Percentiles rank a stretch among this genome's conserved stretches.
Evolutionary conservation across 176 grass and related monocot species (phyloP).

Genomic region (Phoenix dactylifera): DNA sequence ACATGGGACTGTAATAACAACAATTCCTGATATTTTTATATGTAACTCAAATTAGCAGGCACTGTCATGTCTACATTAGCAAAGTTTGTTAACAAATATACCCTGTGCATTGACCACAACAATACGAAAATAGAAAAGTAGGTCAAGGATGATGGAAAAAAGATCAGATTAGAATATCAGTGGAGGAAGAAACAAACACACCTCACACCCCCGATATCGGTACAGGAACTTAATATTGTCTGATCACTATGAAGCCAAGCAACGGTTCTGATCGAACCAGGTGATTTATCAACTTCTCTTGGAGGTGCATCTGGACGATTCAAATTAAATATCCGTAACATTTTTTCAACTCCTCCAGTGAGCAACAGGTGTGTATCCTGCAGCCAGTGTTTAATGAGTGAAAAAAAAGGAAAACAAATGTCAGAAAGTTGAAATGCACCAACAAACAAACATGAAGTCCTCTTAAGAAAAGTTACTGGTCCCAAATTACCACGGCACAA

Average conservation of each 20-base stretch:
- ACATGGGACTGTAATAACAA: no score
- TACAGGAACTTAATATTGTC: conserved; percentile 88
- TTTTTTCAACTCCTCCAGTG: conserved; percentile 92
- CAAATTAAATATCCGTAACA: conserved; percentile 81
- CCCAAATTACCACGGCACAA: no score
- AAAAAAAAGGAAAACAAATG: neutral
- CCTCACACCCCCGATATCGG: conserved; percentile 95
- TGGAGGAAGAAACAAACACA: conserved; percentile 12
- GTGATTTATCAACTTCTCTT: conserved; percentile 87
- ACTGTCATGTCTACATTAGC: no score
- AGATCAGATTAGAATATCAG: no score
- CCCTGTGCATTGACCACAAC: no score
- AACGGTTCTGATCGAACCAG: conserved; percentile 73
- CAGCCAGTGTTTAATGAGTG: neutral
- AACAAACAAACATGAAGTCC: no score
- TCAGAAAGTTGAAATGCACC: neutral
- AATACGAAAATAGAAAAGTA: no score
- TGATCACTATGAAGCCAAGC: conserved; percentile 95
- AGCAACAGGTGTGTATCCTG: conserved; percentile 89
- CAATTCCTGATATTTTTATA: no score
- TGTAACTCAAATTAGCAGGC: no score
- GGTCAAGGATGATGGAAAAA: no score
- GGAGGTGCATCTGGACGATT: conserved; percentile 90
- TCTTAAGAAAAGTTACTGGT: no score
- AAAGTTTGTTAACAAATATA: no score